A percentile compares a stretch with the other conserved stretches of the same genome.
phyloP scores from a whole-genome alignment of 768 basidiomycete species.

The Hypsizygus marmoreus region DNA sequence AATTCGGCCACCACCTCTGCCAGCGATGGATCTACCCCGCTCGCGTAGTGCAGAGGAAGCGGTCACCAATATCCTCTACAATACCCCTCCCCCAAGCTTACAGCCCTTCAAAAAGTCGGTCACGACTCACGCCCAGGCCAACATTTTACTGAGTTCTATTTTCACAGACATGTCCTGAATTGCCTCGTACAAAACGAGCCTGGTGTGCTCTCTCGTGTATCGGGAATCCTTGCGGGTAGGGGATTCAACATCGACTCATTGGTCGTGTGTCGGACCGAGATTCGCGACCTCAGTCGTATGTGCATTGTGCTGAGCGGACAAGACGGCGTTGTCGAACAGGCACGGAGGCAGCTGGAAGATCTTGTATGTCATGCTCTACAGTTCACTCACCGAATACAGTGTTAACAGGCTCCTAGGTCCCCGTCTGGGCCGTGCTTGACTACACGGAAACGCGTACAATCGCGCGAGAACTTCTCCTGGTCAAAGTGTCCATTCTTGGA shows the following conservation, averaged over 20 bases:
- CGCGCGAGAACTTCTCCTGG: slow-evolving; percentile 90
- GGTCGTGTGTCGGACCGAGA: slow-evolving; percentile 97
- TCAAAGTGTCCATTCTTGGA: slow-evolving; percentile 96
- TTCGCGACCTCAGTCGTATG: slow-evolving; percentile 96
- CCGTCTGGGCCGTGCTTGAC: slow-evolving; percentile 98
- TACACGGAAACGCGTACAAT: slow-evolving; percentile 93
- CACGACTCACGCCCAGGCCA: background rate
- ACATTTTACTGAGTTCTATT: background rate
- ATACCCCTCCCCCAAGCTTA: slow-evolving; percentile 87
- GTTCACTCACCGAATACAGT: background rate
- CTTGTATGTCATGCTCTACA: slow-evolving; percentile 58
- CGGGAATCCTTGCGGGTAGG: slow-evolving; percentile 93
- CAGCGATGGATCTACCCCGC: slow-evolving; percentile 82
- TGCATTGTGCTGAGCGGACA: slow-evolving; percentile 96
- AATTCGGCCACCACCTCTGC: slow-evolving; percentile 79
- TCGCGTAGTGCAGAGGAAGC: slow-evolving; percentile 90
- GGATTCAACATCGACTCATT: slow-evolving; percentile 99
- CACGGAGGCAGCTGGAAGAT: slow-evolving; percentile 93
- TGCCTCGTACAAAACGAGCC: slow-evolving; percentile 99
- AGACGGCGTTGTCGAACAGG: slow-evolving; percentile 97
- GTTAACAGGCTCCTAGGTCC: slow-evolving; percentile 70
- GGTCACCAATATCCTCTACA: slow-evolving; percentile 96
- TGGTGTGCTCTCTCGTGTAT: slow-evolving; percentile 97
- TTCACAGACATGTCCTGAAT: slow-evolving; percentile 85
- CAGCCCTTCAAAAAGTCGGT: slow-evolving; percentile 92